Conservation (phyloP, 2,329 filamentous ascomycete genomes). For the Ascochyta lentis region DNA sequence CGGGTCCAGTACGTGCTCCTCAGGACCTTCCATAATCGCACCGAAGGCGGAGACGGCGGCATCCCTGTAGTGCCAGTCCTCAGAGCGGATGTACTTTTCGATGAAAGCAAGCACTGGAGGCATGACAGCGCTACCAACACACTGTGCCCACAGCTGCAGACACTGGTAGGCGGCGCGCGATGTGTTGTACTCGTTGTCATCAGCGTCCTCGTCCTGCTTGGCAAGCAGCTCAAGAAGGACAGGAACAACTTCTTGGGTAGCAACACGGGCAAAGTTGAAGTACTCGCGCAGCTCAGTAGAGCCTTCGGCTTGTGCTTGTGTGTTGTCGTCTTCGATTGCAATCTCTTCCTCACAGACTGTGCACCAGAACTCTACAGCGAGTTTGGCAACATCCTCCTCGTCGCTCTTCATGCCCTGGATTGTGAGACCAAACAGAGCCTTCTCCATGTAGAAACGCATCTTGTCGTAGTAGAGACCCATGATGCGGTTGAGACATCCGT, state of each 20-base stretch:
- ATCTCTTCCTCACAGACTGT: constrained; percentile 99
- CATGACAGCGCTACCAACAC: constrained; percentile 84
- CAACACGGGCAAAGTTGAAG: constrained; percentile 94
- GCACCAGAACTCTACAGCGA: constrained; percentile 99
- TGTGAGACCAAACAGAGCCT: constrained; percentile 95
- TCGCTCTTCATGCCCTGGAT: constrained; percentile 98
- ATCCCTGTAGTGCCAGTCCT: constrained; percentile 95
- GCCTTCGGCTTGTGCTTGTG: constrained; percentile 73
- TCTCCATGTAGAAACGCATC: constrained; percentile 99
- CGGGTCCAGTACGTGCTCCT: constrained; percentile 88
- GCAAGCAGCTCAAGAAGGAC: constrained; percentile 87
- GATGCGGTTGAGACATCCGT: constrained; percentile 96
- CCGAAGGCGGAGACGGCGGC: constrained; percentile 97
- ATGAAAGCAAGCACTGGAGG: constrained; percentile 88
- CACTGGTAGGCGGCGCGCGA: constrained; percentile 96
- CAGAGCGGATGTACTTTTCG: constrained; percentile 84
- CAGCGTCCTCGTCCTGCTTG: constrained; percentile 96
- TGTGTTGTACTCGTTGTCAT: constrained; percentile 97
- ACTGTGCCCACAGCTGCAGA: constrained; percentile 92
- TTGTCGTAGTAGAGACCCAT: constrained; percentile 99
- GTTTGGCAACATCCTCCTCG: constrained; percentile 96
- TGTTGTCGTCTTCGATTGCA: constrained; percentile 96
- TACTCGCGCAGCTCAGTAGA: constrained; percentile 86
- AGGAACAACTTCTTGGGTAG: constrained; percentile 91
- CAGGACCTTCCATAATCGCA: constrained; percentile 98